Evolutionary conservation across 2,329 filamentous ascomycete genomes (phyloP), one percentile per base, ranked within the genome.

Genomic region (Cadophora sp.): DNA sequence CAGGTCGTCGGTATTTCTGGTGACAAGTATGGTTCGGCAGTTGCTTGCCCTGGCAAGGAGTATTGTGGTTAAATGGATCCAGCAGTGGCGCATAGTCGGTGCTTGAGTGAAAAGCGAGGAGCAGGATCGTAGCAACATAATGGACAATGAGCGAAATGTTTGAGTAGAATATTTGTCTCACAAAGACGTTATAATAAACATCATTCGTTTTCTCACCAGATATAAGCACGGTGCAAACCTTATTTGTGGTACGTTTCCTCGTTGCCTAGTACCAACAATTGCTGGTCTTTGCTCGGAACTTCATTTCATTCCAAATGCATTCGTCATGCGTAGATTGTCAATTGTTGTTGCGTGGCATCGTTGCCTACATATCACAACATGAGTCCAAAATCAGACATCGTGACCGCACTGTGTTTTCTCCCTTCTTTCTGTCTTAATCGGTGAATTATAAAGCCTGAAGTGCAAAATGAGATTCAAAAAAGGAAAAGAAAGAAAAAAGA

Each of bases 151-250:
- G 31, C 55, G 29, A 37, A 37, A 40, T 58, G 55, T 58, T 58
- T 58, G 29, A 58, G 55, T 34, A 58, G 55, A 40, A 58, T 58
- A 58, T 31, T 31, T 31, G 55, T 58, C 55, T 19, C 24, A 40
- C n/a, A 40, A 22, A 31, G 55, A 58, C 31, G 40, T 56, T 19
- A 34, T 37, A 37, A 37, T 24, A 58, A 58, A 43, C 34, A 58
- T 37, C 55, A 37, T 16, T 58, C 55, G 19, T 37, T 58, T 58
- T 14, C 24, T 29, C 50, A 14, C 40, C 55, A 37, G 11, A 58
- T 12, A 58, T 40, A 24, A 37, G 29, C 55, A n/a, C n/a, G 11
- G 29, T 37, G 55, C 31, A 58, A 58, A 58, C 22, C 53, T 22
- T 3, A 14, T 34, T n/a, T n/a, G 55, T 58, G 55, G 31, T 37